Evolutionary conservation across 2,329 filamentous ascomycete species (phyloP).

Genomic region (Aspergillus aculeatinus): DNA sequence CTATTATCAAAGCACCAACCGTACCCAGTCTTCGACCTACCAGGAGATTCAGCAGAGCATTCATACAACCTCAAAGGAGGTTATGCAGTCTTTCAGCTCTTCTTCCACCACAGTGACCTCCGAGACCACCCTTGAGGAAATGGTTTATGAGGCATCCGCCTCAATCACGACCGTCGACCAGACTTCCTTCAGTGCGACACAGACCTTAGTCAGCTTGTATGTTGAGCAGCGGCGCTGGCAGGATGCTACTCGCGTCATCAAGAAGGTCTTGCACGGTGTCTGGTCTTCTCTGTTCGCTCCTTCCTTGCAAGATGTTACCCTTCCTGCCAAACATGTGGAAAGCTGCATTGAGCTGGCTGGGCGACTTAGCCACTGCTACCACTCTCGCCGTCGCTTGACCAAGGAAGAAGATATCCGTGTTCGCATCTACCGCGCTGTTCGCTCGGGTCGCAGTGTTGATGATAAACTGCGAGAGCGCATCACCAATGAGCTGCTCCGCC

Average conservation of each 20-base stretch:
- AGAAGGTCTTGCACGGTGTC: conserved; percentile 46
- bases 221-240: conserved; percentile 49
- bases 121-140: conserved; percentile 46
- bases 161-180: conserved; percentile 43
- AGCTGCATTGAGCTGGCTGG: conserved; percentile 50
- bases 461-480: conserved; percentile 32
- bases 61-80: conserved; percentile 43
- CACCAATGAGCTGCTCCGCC: conserved; percentile 30
- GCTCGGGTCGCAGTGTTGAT: conserved; percentile 27
- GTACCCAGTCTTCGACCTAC: conserved; percentile 33
- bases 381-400: conserved; percentile 33
- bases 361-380: conserved; percentile 48
- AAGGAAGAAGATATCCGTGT: conserved; percentile 41
- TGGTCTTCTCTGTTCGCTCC: conserved; percentile 50
- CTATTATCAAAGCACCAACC: conserved; percentile 44
- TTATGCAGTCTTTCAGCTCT: conserved; percentile 39
- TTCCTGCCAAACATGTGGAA: conserved; percentile 46
- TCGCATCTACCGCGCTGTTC: conserved; percentile 37
- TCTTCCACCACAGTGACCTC: conserved; percentile 40
- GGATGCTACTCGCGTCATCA: conserved; percentile 48
- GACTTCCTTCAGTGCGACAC: conserved; percentile 43
- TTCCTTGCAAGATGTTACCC: conserved; percentile 46
- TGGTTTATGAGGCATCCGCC: conserved; percentile 43
- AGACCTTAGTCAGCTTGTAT: conserved; percentile 44
- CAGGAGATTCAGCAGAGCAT: conserved; percentile 48